Evolutionary conservation across 768 basidiomycete genomes (phyloP), one percentile per base, ranked within the genome.

Genomic region (Cubamyces lactineus): DNA sequence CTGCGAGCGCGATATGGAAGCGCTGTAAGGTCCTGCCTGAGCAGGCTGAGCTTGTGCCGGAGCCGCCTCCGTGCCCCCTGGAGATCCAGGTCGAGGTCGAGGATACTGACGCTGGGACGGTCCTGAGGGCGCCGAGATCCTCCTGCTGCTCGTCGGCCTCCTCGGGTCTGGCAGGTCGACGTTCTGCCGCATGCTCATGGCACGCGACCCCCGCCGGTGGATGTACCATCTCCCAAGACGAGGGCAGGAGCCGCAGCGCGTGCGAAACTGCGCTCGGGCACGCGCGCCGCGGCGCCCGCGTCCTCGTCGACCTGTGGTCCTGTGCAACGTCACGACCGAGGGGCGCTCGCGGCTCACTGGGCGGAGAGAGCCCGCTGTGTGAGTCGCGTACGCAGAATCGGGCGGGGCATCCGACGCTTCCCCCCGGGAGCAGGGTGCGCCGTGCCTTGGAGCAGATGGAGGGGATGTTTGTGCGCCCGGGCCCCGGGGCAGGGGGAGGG

Each of bases 131-230:
- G 70, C 63, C 40, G 80, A 85, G 58, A 70, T 87, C 7, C 74
- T 84, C 67, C 58, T 87, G 13, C 58, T 87, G 13, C 72, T 86
- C n/a, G 83, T 86, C 6, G 85, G 86, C 8, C 78, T 86, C 2
- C 84, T 86, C 2, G 86, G 86, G 2, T 82, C 85, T 0, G 86
- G 85, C 23, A 87, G 87, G 69, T 82, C 84, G 0, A 83, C 80
- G 78, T 77, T 86, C 55, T 75, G 81, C 0, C 75, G 76, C n/a
- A 74, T 80, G 0, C 70, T 87, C 21, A 64, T 80, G 0, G 76
- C 78, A 2, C 76, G 85, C 15, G 75, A 83, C 56, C 76, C 78
- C 3, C 65, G 62, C 3, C 71, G 73, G 0, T 86, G 82, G 82
- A 73, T 67, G 8, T 70, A 74, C n/a, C 41, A 79, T 86, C 45